phyloP scores from a whole-genome alignment of 148 eudicot species.

The Oxyria digyna region DNA sequence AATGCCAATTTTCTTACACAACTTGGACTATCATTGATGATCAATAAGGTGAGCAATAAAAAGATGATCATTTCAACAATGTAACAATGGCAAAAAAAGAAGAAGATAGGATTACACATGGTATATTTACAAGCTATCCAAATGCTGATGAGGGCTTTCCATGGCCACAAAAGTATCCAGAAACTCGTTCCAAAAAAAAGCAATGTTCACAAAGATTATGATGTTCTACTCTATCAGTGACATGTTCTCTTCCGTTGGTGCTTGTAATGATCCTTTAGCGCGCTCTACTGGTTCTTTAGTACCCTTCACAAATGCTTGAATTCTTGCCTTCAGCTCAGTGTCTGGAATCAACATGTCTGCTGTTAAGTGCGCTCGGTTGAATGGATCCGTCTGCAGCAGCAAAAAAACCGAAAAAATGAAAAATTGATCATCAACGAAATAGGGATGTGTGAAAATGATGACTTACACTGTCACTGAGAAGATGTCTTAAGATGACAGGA shows the following conservation, averaged over 20 bases:
- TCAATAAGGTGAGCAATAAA: background rate
- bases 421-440: too few relatives aligned
- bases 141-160: background rate
- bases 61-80: background rate
- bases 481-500: constrained; percentile 93
- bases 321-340: constrained; percentile 57
- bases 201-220: background rate
- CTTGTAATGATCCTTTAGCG: constrained; percentile 33
- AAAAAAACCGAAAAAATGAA: background rate
- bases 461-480: constrained; percentile 75
- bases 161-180: background rate
- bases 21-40: background rate
- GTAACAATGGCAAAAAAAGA: background rate
- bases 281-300: constrained; percentile 18
- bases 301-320: constrained; percentile 59
- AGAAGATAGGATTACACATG: background rate
- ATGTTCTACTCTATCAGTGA: constrained; percentile 25
- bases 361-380: constrained; percentile 85
- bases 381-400: constrained; percentile 95
- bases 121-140: background rate
- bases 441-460: background rate
- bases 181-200: background rate
- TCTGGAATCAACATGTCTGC: constrained; percentile 88
- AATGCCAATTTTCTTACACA: background rate
- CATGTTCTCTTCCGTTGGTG: constrained; percentile 25